Evolutionary conservation across 1,139 yeast genomes (phyloP).

Genomic region (Sugiyamaella japonica): DNA sequence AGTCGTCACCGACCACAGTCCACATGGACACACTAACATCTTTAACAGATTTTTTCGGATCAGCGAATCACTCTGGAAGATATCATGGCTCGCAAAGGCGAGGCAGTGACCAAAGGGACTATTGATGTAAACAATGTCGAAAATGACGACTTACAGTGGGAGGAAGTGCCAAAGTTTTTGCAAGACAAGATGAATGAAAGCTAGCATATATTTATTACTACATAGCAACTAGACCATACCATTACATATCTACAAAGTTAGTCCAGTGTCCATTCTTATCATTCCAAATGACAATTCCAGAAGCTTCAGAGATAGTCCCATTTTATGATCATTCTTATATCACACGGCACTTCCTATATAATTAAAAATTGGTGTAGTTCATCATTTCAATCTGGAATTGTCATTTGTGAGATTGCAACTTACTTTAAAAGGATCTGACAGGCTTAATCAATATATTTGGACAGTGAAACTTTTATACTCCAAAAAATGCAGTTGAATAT

Average conservation of each 20-base stretch:
- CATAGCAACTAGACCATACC: no score
- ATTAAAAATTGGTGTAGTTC: constrained; percentile 21
- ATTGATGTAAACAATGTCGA: constrained; percentile 23
- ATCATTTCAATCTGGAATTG: constrained; percentile 23
- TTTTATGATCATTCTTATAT: constrained; percentile 29
- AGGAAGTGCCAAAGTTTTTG: constrained; percentile 26
- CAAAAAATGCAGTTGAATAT: background rate
- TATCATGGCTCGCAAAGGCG: constrained; percentile 74
- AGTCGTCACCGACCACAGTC: constrained; percentile 22
- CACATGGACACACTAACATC: constrained; percentile 5
- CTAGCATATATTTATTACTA: background rate
- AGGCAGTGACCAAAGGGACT: constrained; percentile 55
- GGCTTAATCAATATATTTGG: background rate
- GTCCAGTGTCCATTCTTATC: no score
- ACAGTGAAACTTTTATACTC: no score
- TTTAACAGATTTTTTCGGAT: constrained; percentile 65
- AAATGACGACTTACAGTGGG: constrained; percentile 29
- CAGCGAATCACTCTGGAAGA: constrained; percentile 73
- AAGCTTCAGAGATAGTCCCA: constrained; percentile 25
- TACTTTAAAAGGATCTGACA: background rate
- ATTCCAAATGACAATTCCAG: background rate
- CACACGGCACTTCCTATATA: constrained; percentile 38
- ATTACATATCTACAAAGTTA: background rate
- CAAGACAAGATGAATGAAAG: constrained; percentile 21
- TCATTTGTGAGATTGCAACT: background rate